Conservation (phyloP, 1,284 basidiomycete species). For the Irpex lacteus region DNA sequence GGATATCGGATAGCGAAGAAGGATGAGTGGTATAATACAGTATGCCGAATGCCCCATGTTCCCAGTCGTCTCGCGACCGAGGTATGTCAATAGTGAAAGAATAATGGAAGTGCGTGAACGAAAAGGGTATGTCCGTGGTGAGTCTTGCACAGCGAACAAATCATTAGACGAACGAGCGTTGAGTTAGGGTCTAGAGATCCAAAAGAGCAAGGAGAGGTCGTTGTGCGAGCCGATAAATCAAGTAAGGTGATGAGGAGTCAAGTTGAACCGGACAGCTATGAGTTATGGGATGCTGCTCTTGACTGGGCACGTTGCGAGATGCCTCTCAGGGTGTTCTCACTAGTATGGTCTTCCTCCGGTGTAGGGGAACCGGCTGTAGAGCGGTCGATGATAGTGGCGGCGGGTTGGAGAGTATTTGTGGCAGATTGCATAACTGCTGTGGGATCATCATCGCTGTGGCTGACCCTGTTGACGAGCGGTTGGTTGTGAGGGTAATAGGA, state of each 20-base stretch:
- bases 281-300: background rate
- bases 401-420: conserved; percentile 43
- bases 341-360: conserved; percentile 18
- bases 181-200: background rate
- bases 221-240: conserved; percentile 3
- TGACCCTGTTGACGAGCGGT: conserved; percentile 48
- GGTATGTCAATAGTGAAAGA: background rate
- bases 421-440: conserved; percentile 33
- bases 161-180: conserved; percentile 1
- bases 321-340: conserved; percentile 15
- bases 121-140: conserved; percentile 9
- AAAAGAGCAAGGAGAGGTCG: background rate
- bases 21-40: conserved; percentile 1
- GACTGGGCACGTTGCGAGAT: conserved; percentile 16
- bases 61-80: background rate
- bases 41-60: conserved; percentile 1
- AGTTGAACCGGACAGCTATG: background rate
- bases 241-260: background rate
- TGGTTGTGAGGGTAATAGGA: conserved; percentile 83
- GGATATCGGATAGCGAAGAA: background rate
- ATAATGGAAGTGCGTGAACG: conserved; percentile 2
- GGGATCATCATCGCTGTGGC: conserved; percentile 39
- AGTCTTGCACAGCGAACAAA: conserved; percentile 14
- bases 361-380: conserved; percentile 61
- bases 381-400: conserved; percentile 44